Evolutionary conservation across 1,139 yeast species (phyloP), one percentile per base, ranked within the genome.

Genomic region (Hemisphaericaspora xylofermentans): DNA sequence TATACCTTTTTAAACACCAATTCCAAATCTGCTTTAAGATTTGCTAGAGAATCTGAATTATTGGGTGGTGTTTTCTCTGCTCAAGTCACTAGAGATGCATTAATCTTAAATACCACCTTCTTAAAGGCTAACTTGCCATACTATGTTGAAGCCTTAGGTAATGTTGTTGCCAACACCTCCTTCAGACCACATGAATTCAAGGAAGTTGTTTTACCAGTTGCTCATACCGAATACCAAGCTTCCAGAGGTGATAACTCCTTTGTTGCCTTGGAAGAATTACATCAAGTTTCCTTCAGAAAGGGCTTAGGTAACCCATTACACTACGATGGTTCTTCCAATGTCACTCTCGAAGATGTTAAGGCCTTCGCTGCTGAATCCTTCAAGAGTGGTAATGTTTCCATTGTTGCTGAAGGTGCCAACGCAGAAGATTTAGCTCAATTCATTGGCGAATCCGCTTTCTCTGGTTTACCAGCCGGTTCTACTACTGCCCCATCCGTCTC

Each of bases 41-140:
- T 91, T 60, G 86, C 91, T 58, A 86, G 98, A 69, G 98, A 94
- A 71, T 73, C 93, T 43, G 99, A 94, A 72, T 80, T 93, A 52
- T 77, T 93, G 56, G 98, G 98, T 51, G 98, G 96, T 60, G 69
- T 68, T 49, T 80, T 88, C 64, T 63, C 78, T 39, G 74, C 95
- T 37, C 58, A 65, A 43, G 84, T 88, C 53, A 81, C 88, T 62
- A 85, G 97, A 74, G 98, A 93, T 64, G 75, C 84, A 57, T 78
- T 94, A 52, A 78, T 86, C 49, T 78, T 93, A 61, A 76, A 80
- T 53, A 83, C 98, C 44, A 76, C 80, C 55, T 93, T 93, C 74
- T 78, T 93, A 66, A 83, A 84, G 64, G 87, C 86, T 66, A 88
- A 85, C 58, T 80, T 94, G 60, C 98, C 98, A 50, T 93, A 82